Percentiles rank a stretch among this genome's conserved stretches.
Evolutionary conservation across 2,329 filamentous ascomycete species (phyloP).

Genomic region (Penicillium sp.): DNA sequence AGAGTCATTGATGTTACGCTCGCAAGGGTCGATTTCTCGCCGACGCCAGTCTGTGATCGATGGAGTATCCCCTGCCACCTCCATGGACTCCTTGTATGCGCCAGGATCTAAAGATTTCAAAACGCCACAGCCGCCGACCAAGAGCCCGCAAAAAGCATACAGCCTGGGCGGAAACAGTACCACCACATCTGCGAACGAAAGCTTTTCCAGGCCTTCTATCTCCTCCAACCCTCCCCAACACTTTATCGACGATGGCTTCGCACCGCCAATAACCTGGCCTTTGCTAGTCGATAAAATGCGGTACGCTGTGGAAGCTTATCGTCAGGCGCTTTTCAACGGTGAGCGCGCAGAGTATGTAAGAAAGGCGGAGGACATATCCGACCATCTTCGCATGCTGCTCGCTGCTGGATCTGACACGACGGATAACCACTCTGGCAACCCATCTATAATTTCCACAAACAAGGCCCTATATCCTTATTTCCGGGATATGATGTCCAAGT

Average conservation of each 20-base stretch:
- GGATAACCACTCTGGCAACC: slow-evolving; percentile 97
- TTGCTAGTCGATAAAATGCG: slow-evolving; percentile 91
- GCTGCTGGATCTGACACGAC: slow-evolving; percentile 95
- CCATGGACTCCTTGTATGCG: slow-evolving; percentile 84
- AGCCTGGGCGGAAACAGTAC: slow-evolving; percentile 50
- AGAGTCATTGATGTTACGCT: slow-evolving; percentile 67
- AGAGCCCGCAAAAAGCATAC: slow-evolving; percentile 24
- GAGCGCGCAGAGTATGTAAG: slow-evolving; percentile 88
- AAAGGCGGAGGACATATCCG: slow-evolving; percentile 95
- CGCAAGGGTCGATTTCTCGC: slow-evolving; percentile 64
- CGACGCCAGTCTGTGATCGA: slow-evolving; percentile 67
- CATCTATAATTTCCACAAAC: slow-evolving; percentile 98
- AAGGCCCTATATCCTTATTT: slow-evolving; percentile 97
- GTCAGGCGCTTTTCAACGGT: slow-evolving; percentile 79
- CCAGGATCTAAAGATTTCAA: slow-evolving; percentile 60
- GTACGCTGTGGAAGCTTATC: slow-evolving; percentile 81
- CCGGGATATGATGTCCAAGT: slow-evolving; percentile 98
- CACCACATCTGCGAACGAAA: slow-evolving; percentile 56
- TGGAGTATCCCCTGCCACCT: slow-evolving; percentile 79
- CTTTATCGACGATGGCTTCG: slow-evolving; percentile 86
- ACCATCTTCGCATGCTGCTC: slow-evolving; percentile 88
- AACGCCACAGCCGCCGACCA: slow-evolving; percentile 17
- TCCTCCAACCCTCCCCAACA: slow-evolving; percentile 65
- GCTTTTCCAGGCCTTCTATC: slow-evolving; percentile 44
- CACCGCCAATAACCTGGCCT: slow-evolving; percentile 81